phyloP scores from a whole-genome alignment of 768 basidiomycete genomes.

The Rhodocollybia butyracea region DNA sequence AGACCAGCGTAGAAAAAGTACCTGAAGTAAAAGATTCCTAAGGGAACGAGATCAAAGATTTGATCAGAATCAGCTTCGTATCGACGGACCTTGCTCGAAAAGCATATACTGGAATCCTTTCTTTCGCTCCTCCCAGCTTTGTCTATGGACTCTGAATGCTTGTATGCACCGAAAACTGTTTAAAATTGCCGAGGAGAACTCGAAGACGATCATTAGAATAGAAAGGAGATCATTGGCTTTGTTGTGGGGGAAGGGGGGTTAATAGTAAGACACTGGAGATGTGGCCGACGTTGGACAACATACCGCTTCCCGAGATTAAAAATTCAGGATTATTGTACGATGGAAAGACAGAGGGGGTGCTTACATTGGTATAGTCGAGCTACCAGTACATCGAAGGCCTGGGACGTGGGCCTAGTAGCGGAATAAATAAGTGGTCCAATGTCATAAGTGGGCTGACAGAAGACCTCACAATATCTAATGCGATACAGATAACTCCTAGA shows the following conservation, averaged over 20 bases:
- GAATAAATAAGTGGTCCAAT: neutral
- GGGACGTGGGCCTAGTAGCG: constrained; percentile 18
- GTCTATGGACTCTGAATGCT: constrained; percentile 10
- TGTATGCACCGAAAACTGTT: constrained; percentile 16
- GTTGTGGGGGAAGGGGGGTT: no score
- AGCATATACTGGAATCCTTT: constrained; percentile 1
- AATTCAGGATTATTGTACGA: neutral
- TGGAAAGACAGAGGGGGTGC: neutral
- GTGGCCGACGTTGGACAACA: neutral
- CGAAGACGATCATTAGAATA: constrained; percentile 18
- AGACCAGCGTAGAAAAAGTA: neutral
- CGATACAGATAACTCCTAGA: constrained; percentile 19
- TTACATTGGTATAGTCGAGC: constrained; percentile 15
- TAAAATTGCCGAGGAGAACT: constrained; percentile 12
- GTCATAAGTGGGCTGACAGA: neutral
- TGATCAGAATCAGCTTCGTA: neutral
- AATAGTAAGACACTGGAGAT: neutral
- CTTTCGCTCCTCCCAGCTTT: constrained; percentile 3
- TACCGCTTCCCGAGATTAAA: neutral
- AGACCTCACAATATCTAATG: constrained; percentile 21
- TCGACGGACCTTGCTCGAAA: constrained; percentile 6
- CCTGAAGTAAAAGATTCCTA: constrained; percentile 9
- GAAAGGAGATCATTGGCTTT: constrained; percentile 15
- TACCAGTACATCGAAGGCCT: constrained; percentile 16
- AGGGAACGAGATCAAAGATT: neutral